Percentiles rank a stretch among this genome's conserved stretches.
phyloP scores from a whole-genome alignment of 208 protist species.

The Porcisia deanei region DNA sequence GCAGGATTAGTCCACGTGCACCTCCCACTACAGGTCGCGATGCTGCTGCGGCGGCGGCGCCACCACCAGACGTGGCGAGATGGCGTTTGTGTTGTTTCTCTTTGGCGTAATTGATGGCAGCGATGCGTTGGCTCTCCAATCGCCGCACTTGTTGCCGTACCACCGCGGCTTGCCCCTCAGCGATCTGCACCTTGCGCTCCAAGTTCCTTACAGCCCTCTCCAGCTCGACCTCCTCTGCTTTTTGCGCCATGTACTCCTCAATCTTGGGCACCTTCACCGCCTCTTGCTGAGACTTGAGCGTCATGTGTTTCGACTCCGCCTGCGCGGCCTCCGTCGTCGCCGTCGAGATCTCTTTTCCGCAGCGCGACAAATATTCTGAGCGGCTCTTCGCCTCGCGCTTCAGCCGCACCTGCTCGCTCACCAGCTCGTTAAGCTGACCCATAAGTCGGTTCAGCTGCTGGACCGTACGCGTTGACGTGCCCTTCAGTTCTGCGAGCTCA shows the following conservation, averaged over 20 bases:
- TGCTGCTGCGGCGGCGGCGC: slow-evolving; percentile 6
- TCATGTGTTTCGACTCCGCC: slow-evolving; percentile 71
- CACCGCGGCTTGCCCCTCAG: slow-evolving; percentile 66
- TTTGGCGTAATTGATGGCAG: slow-evolving; percentile 41
- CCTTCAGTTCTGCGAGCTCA: slow-evolving; percentile 94
- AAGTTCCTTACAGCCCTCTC: slow-evolving; percentile 88
- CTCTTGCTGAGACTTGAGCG: slow-evolving; percentile 84
- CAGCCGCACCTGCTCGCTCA: slow-evolving; percentile 77
- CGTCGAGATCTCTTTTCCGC: slow-evolving; percentile 60
- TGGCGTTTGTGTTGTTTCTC: slow-evolving; percentile 16
- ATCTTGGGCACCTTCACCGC: slow-evolving; percentile 92
- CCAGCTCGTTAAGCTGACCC: slow-evolving; percentile 86
- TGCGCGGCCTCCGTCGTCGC: slow-evolving; percentile 69
- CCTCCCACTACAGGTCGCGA: slow-evolving; percentile 10
- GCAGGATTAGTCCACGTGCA: slow-evolving; percentile 13
- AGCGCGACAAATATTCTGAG: slow-evolving; percentile 67
- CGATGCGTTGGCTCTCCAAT: slow-evolving; percentile 36
- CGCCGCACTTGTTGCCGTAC: slow-evolving; percentile 59
- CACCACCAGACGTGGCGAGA: background rate
- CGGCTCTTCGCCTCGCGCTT: slow-evolving; percentile 86
- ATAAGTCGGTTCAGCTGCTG: slow-evolving; percentile 92
- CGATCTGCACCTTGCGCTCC: slow-evolving; percentile 93
- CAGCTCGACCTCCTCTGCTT: slow-evolving; percentile 91
- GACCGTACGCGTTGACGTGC: slow-evolving; percentile 93
- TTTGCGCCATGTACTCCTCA: slow-evolving; percentile 94